A percentile compares a stretch with the other conserved stretches of the same genome.
phyloP scores from a whole-genome alignment of 805 yeast species.

The Vanderwaltozyma polyspora region DNA sequence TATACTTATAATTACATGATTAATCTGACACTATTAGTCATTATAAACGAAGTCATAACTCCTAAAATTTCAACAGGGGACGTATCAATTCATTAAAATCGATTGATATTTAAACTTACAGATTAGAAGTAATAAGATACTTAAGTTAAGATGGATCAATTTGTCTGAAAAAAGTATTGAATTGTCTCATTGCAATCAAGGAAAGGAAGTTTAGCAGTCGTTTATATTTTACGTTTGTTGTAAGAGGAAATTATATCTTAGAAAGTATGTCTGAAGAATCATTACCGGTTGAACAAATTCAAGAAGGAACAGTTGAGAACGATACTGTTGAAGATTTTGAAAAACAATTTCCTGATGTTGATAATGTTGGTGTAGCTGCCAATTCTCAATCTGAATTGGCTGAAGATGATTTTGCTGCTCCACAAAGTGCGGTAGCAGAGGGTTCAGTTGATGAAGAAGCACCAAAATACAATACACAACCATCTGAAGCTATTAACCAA shows the following conservation, averaged over 20 bases:
- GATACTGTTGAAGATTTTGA: constrained; percentile 39
- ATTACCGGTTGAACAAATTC: background rate
- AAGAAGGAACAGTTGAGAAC: background rate
- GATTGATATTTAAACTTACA: no score
- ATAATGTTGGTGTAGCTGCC: constrained; percentile 1
- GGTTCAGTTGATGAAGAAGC: constrained; percentile 20
- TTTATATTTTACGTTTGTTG: no score
- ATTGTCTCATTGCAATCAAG: no score
- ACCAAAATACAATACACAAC: constrained; percentile 6
- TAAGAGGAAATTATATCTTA: no score
- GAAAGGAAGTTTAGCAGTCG: background rate
- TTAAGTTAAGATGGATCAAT: no score
- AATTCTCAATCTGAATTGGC: constrained; percentile 1
- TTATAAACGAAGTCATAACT: no score
- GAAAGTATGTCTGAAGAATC: constrained; percentile 1
- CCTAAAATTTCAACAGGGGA: no score
- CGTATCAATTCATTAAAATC: no score
- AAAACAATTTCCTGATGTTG: constrained; percentile 46
- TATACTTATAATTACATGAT: no score
- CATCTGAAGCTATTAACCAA: constrained; percentile 40
- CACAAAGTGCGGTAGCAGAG: constrained; percentile 25
- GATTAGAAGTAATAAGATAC: no score
- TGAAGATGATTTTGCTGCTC: background rate
- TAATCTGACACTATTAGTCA: no score
- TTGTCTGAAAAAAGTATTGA: no score